phyloP scores from a whole-genome alignment of 345 rosid genomes.

The Hibiscus tridactylites region DNA sequence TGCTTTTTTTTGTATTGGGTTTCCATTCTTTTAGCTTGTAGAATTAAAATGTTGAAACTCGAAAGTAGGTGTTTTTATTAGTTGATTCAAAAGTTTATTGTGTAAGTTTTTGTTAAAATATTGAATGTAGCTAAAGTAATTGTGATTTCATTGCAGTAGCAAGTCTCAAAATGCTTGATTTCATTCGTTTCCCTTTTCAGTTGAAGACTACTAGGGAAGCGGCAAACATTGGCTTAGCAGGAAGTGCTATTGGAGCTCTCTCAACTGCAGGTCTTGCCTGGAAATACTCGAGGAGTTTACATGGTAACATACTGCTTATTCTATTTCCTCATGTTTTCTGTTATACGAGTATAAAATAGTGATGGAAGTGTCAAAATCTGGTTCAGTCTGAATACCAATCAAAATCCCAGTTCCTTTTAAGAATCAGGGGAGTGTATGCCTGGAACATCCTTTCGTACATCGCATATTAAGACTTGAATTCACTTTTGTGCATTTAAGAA shows the following conservation, averaged over 20 bases:
- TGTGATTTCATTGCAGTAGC: not conserved
- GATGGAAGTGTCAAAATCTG: not conserved
- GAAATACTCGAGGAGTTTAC: conserved; percentile 83
- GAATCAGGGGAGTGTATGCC: not conserved
- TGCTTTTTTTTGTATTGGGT: not conserved
- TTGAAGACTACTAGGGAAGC: conserved; percentile 85
- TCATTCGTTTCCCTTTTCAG: conserved; percentile 29
- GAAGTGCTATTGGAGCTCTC: conserved; percentile 64
- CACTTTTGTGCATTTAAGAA: not conserved
- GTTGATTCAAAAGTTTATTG: no score
- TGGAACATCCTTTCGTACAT: not conserved
- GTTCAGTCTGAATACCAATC: not conserved
- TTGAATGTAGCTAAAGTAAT: no score
- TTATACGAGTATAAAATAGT: not conserved
- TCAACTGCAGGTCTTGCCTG: conserved; percentile 80
- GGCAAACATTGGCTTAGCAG: conserved; percentile 38
- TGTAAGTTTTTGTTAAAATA: no score
- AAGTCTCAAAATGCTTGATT: not conserved
- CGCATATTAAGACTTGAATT: not conserved
- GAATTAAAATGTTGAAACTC: not conserved
- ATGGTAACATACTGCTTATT: conserved; percentile 38
- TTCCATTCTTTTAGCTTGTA: not conserved
- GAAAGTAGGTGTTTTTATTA: no score
- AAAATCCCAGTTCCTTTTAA: not conserved
- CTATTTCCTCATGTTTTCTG: not conserved